Evolutionary conservation across 164 flowering plant genomes (phyloP), one percentile per base, ranked within the genome.

Genomic region (Nymphaea thermarum): DNA sequence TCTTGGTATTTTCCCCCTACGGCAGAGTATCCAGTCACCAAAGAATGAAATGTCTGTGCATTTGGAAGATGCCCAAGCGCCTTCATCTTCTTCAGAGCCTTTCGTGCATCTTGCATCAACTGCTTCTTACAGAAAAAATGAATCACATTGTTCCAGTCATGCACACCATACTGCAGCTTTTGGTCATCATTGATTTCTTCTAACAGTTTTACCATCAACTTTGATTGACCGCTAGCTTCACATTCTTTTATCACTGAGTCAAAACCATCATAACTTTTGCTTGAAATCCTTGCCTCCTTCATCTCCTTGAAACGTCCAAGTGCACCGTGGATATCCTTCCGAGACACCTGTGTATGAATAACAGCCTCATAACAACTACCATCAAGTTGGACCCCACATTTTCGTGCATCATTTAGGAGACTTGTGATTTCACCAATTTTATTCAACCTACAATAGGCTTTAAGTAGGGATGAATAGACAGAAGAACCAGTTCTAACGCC

Each of bases 21-120:
- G 47, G 96, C 96, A 71, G 98, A 90, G 78, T 95, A 90, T 4
- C 94, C 97, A 12, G 92, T 92, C 64, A 92, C 97, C 84, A 95
- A 71, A 42, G 98, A 92, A 73, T 92, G 98, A 72, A 86, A 95
- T 25, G 99, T 95, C 73, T 90, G 97, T 51, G 94, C 94, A 82
- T 95, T 91, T 59, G 98, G 99, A 36, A 71, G 61, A 71, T 80
- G 88, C 41, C 98, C 99, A 73, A 89, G 82, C 70, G 86, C 84
- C 72, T 76, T 82, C 97, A 95, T 92, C 78, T 87, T 95, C 83
- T 85, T 89, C 73, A 92, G 69, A 76, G 99, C 98, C 80, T 89
- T 95, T 76, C 90, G 90, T 43, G 99, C 99, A 77, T 95, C 99
- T 69, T 86, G 82, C 96, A 95, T 92, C 67, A 95, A 72, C 78